phyloP scores from a whole-genome alignment of 495 filamentous ascomycete species.

The Penicillium cataractarum region DNA sequence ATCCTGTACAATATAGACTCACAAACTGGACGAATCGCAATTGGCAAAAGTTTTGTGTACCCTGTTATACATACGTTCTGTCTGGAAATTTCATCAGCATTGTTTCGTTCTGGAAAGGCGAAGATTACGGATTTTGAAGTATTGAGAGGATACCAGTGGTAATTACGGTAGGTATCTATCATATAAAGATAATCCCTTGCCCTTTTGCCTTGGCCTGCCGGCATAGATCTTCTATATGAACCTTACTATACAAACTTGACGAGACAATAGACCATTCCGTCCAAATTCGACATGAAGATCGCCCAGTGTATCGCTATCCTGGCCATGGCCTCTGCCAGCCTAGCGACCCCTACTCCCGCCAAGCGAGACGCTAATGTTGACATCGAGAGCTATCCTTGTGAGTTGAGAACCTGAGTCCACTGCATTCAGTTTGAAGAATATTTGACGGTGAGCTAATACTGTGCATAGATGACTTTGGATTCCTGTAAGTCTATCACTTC shows the following conservation, averaged over 20 bases:
- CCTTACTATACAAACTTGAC: not conserved
- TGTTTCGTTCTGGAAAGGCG: not conserved
- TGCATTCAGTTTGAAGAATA: not conserved
- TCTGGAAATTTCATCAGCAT: too few relatives aligned
- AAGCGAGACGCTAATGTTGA: conserved; percentile 6
- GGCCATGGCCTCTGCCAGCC: conserved; percentile 3
- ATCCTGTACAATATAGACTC: not conserved
- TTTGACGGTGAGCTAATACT: not conserved
- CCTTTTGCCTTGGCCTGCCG: not conserved
- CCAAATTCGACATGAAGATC: not conserved
- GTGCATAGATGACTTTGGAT: not conserved
- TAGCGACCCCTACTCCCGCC: conserved; percentile 1
- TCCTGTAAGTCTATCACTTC: not conserved
- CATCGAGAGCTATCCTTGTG: conserved; percentile 6
- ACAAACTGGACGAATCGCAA: not conserved
- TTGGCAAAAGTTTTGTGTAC: too few relatives aligned
- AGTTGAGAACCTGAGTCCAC: not conserved
- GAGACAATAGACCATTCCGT: not conserved
- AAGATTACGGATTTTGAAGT: not conserved
- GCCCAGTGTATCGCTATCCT: not conserved
- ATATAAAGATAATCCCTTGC: conserved; percentile 4
- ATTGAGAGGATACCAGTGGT: not conserved
- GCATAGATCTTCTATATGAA: not conserved
- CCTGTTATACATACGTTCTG: too few relatives aligned
- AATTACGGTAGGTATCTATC: not conserved